phyloP scores from a whole-genome alignment of 495 filamentous ascomycete genomes.

The Aspergillus nanangensis region DNA sequence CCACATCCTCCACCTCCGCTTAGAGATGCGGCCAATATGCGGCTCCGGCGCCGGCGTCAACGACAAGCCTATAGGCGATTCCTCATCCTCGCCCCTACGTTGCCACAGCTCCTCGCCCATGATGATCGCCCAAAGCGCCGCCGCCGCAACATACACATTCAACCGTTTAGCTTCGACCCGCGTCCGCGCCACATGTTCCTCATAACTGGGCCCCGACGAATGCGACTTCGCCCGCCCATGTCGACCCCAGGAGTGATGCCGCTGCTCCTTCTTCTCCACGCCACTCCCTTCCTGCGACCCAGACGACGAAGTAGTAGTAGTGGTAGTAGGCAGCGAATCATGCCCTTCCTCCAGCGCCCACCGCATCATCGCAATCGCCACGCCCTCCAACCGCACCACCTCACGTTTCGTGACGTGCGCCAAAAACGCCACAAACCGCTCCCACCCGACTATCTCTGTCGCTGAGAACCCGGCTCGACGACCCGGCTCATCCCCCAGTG shows the following conservation, averaged over 20 bases:
- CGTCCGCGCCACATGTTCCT: neutral
- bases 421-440: slow-evolving; percentile 5
- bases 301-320: too few relatives aligned
- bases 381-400: slow-evolving; percentile 6
- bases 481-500: slow-evolving; percentile 4
- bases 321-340: too few relatives aligned
- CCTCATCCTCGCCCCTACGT: slow-evolving; percentile 9
- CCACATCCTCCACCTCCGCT: slow-evolving; percentile 13
- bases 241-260: too few relatives aligned
- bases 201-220: neutral
- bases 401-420: slow-evolving; percentile 1
- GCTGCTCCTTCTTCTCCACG: too few relatives aligned
- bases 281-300: too few relatives aligned
- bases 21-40: slow-evolving; percentile 1
- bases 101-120: slow-evolving; percentile 27
- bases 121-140: slow-evolving; percentile 15
- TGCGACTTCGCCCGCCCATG: neutral
- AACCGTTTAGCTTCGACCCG: neutral
- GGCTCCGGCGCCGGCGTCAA: slow-evolving; percentile 2
- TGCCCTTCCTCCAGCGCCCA: slow-evolving; percentile 7
- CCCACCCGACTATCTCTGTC: neutral
- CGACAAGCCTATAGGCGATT: slow-evolving; percentile 3
- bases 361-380: slow-evolving; percentile 3
- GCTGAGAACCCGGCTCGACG: neutral
- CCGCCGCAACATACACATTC: slow-evolving; percentile 7